Percentiles rank a stretch among this genome's conserved stretches.
These are phyloP conservation scores for Artemisia tridentata DNA, from an alignment of 129 eudicot genomes.

Conservation along the genomic window DNA sequence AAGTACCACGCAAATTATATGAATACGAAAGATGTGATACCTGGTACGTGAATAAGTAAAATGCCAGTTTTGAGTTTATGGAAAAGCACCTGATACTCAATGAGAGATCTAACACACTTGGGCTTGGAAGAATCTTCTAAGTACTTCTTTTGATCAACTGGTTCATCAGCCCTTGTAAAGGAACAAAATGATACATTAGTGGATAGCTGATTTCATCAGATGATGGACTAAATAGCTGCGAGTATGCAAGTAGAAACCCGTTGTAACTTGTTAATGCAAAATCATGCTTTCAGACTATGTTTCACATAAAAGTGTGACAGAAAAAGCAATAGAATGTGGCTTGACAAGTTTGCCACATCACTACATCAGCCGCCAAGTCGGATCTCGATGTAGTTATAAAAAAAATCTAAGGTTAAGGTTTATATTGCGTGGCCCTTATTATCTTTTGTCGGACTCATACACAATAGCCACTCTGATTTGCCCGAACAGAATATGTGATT, in stretches of 20 bases:
- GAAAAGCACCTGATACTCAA: constrained; percentile 50
- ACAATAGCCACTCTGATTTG: not conserved
- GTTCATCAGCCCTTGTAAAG: constrained; percentile 48
- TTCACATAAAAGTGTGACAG: not conserved
- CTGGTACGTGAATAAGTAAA: not conserved
- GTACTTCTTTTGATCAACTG: constrained; percentile 50
- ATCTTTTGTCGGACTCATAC: not conserved
- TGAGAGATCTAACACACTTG: constrained; percentile 54
- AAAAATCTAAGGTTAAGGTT: not conserved
- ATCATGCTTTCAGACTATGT: not conserved
- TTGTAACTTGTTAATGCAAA: constrained; percentile 7
- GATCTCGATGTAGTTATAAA: not conserved
- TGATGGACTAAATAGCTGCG: not conserved
- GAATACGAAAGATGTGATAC: not conserved
- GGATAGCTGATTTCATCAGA: constrained; percentile 16
- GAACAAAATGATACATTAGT: constrained; percentile 3
- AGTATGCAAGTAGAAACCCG: constrained; percentile 8
- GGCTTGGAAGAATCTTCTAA: constrained; percentile 57
- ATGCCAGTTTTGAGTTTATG: not conserved
- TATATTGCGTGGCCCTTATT: not conserved
- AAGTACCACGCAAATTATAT: not conserved
- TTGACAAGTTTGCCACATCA: not conserved
- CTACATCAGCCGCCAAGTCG: constrained; percentile 1
- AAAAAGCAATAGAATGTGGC: not conserved
- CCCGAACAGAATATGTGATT: not conserved